Percentiles rank a stretch among this genome's conserved stretches.
Evolutionary conservation across 768 basidiomycete genomes (phyloP).

Genomic region (Macrolepiota dolichaula): DNA sequence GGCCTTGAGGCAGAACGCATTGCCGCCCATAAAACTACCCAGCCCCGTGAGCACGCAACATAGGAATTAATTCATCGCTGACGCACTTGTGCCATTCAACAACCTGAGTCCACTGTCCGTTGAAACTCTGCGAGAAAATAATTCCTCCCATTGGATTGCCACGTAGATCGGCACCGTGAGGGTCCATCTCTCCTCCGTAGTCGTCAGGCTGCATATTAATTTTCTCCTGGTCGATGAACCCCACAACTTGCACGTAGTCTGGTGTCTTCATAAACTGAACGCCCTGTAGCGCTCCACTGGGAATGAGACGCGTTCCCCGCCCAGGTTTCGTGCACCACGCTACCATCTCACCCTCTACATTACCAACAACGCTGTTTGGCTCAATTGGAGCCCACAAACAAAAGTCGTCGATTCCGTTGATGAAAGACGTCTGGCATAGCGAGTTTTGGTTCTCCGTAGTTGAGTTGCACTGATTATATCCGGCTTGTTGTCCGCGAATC

Average conservation of each 20-base stretch:
- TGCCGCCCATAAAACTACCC: neutral
- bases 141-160: slow-evolving; percentile 67
- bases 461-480: slow-evolving; percentile 67
- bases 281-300: slow-evolving; percentile 57
- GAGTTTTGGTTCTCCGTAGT: slow-evolving; percentile 59
- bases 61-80: neutral
- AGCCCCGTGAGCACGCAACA: slow-evolving; percentile 12
- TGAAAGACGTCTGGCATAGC: slow-evolving; percentile 56
- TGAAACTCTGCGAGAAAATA: slow-evolving; percentile 16
- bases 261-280: slow-evolving; percentile 64
- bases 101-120: slow-evolving; percentile 38
- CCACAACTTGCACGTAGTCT: slow-evolving; percentile 62
- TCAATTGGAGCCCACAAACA: slow-evolving; percentile 62
- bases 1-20: slow-evolving; percentile 12
- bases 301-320: slow-evolving; percentile 70
- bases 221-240: slow-evolving; percentile 53
- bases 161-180: slow-evolving; percentile 61
- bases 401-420: slow-evolving; percentile 59
- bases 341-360: slow-evolving; percentile 71
- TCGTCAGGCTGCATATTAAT: slow-evolving; percentile 56
- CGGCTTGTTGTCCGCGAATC: slow-evolving; percentile 44
- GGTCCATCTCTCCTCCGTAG: slow-evolving; percentile 76
- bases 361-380: slow-evolving; percentile 54
- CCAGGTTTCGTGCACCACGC: slow-evolving; percentile 75
- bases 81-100: slow-evolving; percentile 55